A percentile compares a stretch with the other conserved stretches of the same genome.
phyloP scores from a whole-genome alignment of 768 basidiomycete species.

The Lactarius indigo region DNA sequence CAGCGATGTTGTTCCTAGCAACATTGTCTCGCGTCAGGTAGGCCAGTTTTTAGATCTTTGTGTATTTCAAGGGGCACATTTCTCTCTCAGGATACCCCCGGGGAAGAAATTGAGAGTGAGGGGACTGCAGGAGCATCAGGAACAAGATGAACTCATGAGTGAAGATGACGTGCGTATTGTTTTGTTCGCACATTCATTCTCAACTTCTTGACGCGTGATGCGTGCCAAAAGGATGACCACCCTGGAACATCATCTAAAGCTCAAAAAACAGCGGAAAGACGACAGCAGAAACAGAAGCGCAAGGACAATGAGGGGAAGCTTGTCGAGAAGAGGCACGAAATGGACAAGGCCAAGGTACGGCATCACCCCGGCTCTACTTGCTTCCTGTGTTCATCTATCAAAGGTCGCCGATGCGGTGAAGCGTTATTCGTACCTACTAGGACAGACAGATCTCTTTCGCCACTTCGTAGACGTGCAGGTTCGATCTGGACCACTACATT shows the following conservation, averaged over 20 bases:
- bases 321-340: slow-evolving; percentile 67
- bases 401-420: slow-evolving; percentile 93
- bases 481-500: slow-evolving; percentile 18
- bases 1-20: slow-evolving; percentile 86
- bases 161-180: slow-evolving; percentile 36
- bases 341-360: slow-evolving; percentile 83
- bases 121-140: slow-evolving; percentile 45
- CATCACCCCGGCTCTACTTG: neutral
- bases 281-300: slow-evolving; percentile 49
- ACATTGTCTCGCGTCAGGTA: slow-evolving; percentile 87
- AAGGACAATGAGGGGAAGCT: slow-evolving; percentile 71
- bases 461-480: slow-evolving; percentile 98
- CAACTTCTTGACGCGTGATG: slow-evolving; percentile 35
- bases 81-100: slow-evolving; percentile 52
- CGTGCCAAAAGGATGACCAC: slow-evolving; percentile 39
- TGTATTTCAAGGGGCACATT: slow-evolving; percentile 25
- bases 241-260: slow-evolving; percentile 36
- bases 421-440: slow-evolving; percentile 94
- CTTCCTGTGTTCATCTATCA: slow-evolving; percentile 14
- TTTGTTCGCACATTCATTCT: slow-evolving; percentile 14
- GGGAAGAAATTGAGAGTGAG: slow-evolving; percentile 73
- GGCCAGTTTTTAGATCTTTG: slow-evolving; percentile 24
- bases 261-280: slow-evolving; percentile 38
- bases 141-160: slow-evolving; percentile 59
- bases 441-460: slow-evolving; percentile 96